Evolutionary conservation across 805 yeast species (phyloP).

Genomic region (Nakazawaea siamensis): DNA sequence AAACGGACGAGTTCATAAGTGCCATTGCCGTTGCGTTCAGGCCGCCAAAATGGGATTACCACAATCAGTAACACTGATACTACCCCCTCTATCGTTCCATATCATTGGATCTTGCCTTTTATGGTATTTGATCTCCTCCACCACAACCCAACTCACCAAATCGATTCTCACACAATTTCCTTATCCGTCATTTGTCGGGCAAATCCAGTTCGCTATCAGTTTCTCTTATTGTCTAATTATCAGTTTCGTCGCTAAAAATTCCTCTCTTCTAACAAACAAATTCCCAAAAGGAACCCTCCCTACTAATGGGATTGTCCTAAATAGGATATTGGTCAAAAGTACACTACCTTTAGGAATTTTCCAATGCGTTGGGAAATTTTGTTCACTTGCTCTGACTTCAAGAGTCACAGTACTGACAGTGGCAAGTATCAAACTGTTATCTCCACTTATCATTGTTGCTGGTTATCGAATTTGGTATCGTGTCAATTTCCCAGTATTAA

Average conservation of each 20-base stretch:
- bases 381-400: constrained; percentile 57
- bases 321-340: constrained; percentile 33
- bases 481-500: constrained; percentile 39
- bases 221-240: constrained; percentile 29
- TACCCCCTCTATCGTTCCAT: constrained; percentile 28
- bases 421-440: constrained; percentile 59
- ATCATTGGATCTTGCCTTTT: constrained; percentile 36
- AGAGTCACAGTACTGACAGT: constrained; percentile 62
- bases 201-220: constrained; percentile 51
- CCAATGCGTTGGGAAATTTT: constrained; percentile 57
- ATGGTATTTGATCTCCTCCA: constrained; percentile 58
- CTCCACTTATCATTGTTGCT: constrained; percentile 52
- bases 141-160: constrained; percentile 60
- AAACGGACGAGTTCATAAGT: too few relatives aligned
- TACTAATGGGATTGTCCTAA: constrained; percentile 18
- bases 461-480: constrained; percentile 45
- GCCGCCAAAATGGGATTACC: too few relatives aligned
- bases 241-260: constrained; percentile 25
- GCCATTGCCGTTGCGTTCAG: too few relatives aligned
- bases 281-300: constrained; percentile 57
- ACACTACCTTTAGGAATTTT: constrained; percentile 59
- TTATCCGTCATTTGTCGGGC: constrained; percentile 57
- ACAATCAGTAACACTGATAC: too few relatives aligned
- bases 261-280: constrained; percentile 20
- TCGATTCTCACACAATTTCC: constrained; percentile 44